Percentiles rank a stretch among this genome's conserved stretches.
phyloP scores from a whole-genome alignment of 148 eudicot species.

The Vaccinium macrocarpon region DNA sequence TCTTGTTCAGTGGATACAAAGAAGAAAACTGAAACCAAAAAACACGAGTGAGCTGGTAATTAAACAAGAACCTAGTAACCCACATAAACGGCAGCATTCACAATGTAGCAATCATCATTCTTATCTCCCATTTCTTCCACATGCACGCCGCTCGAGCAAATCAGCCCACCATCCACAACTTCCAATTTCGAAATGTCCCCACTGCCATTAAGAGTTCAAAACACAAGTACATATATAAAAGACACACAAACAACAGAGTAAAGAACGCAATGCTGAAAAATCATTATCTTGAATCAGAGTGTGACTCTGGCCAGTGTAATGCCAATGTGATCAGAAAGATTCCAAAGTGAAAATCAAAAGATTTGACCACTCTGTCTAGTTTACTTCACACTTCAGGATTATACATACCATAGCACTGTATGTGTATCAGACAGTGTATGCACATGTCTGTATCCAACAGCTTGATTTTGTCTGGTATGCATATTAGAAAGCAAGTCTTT shows the following conservation, averaged over 20 bases:
- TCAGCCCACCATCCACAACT: slow-evolving; percentile 89
- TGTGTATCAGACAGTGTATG: background rate
- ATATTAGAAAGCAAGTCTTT: background rate
- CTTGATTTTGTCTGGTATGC: background rate
- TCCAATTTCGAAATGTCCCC: slow-evolving; percentile 75
- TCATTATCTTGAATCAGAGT: background rate
- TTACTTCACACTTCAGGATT: background rate
- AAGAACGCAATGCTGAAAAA: background rate
- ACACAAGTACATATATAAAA: slow-evolving; percentile 4
- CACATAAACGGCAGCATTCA: slow-evolving; percentile 96
- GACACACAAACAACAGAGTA: background rate
- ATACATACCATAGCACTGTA: background rate
- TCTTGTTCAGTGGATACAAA: background rate
- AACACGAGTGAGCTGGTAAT: background rate
- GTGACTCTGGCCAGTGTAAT: background rate
- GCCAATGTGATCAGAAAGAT: background rate
- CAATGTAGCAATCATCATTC: slow-evolving; percentile 90
- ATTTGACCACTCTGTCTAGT: background rate
- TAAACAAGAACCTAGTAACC: slow-evolving; percentile 48
- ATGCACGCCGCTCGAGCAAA: slow-evolving; percentile 96
- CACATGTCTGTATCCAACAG: background rate
- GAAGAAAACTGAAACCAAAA: slow-evolving; percentile 12
- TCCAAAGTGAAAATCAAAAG: background rate
- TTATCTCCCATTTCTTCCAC: slow-evolving; percentile 99
- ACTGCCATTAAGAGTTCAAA: slow-evolving; percentile 34